Evolutionary conservation across 2,329 filamentous ascomycete genomes (phyloP), one percentile per base, ranked within the genome.

Genomic region (Byssoonygena ceratinophila): DNA sequence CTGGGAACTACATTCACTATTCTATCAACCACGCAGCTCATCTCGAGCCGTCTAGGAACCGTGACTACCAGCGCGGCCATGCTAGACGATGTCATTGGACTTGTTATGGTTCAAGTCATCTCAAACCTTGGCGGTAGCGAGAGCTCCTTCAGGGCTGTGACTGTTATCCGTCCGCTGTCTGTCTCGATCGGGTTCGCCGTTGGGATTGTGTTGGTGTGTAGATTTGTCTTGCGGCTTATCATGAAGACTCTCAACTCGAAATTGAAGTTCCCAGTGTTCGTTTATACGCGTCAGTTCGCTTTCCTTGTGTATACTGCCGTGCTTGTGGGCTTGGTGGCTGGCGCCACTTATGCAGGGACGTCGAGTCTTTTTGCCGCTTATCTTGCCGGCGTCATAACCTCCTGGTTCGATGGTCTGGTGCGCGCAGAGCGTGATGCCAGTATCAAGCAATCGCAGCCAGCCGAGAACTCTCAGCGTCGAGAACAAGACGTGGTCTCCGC

Each of bases 51-150:
- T 1, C 63, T 83, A 0, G 87, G 70, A 53, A 80, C 68, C 7
- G 78, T 92, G 0, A 73, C 89, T 0, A 79, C 79, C 1, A 82
- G 79, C 54, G 85, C 85, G 0, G 87, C 86, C 0, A 86, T 92
- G 79, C 79, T 92, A 69, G 87, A 92, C 62, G 86, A 92, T 67
- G 82, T 91, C 0, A 77, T 86, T 1, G 85, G 85, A 0, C 69
- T 91, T 8, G 79, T 90, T 6, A 84, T 91, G 79, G 83, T 88
- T 0, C 80, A 87, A 58, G 76, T 91, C 43, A 83, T 92, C 20
- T 78, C 83, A 0, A 82, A 81, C 44, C 70, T 91, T 0, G 76
- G 46, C 14, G n/a, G n/a, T 11, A 18, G 14, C 16, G 12, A 27
- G 3, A 14, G 29, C 5, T 52, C 49, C 14, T 8, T 51, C 16